phyloP scores from a whole-genome alignment of 176 grass and related monocot genomes.

The Secale cereale region DNA sequence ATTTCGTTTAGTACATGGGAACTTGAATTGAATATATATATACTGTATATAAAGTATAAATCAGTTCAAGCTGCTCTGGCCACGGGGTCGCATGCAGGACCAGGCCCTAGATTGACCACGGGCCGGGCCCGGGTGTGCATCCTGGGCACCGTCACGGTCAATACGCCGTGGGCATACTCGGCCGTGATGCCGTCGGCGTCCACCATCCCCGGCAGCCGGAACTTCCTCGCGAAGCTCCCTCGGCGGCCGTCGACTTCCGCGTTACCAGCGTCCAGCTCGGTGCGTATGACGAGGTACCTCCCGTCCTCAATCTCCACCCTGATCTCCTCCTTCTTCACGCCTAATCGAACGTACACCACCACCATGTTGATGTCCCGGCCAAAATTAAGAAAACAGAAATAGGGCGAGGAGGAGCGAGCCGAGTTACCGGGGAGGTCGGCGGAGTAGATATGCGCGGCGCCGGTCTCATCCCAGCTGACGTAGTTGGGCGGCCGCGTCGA shows the following conservation, averaged over 20 bases:
- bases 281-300: constrained; percentile 72
- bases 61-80: constrained; percentile 68
- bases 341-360: constrained; percentile 4
- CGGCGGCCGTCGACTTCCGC: background rate
- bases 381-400: background rate
- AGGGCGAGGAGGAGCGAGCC: background rate
- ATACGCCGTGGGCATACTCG: constrained; percentile 54
- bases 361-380: background rate
- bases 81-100: constrained; percentile 23
- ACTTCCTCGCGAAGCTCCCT: constrained; percentile 66
- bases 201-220: constrained; percentile 63
- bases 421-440: constrained; percentile 58
- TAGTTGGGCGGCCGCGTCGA: constrained; percentile 25
- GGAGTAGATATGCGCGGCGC: constrained; percentile 59
- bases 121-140: constrained; percentile 37
- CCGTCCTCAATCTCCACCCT: constrained; percentile 80
- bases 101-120: constrained; percentile 1
- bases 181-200: constrained; percentile 65
- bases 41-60: background rate
- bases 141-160: constrained; percentile 73
- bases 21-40: too few relatives aligned
- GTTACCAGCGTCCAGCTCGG: constrained; percentile 30
- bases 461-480: constrained; percentile 71
- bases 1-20: too few relatives aligned
- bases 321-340: constrained; percentile 75